These are phyloP conservation scores for Umbelopsis sp. DNA, from an alignment of 192 early-diverging fungal species.

Conservation along the genomic window DNA sequence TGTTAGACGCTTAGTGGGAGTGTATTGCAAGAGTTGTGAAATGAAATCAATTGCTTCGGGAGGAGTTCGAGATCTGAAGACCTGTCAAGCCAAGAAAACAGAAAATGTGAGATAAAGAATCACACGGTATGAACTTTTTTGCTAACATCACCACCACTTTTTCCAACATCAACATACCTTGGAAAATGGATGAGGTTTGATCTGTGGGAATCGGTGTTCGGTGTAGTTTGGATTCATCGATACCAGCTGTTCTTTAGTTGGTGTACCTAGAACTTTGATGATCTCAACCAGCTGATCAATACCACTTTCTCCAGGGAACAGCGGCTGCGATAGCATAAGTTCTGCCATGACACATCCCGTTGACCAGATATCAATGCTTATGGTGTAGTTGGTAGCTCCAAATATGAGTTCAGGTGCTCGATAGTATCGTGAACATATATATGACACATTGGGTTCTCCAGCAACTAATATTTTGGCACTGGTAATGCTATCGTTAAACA, in stretches of 20 bases:
- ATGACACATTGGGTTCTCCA: conserved; percentile 98
- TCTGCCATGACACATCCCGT: conserved; percentile 97
- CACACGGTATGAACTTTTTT: no score
- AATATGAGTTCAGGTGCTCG: conserved; percentile 97
- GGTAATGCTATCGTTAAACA: background rate
- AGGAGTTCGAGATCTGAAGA: conserved; percentile 82
- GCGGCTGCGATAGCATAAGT: conserved; percentile 88
- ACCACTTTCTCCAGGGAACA: conserved; percentile 97
- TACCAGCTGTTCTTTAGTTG: conserved; percentile 91
- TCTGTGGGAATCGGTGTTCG: conserved; percentile 97
- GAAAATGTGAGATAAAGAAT: background rate
- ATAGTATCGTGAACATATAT: conserved; percentile 98
- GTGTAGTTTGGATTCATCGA: conserved; percentile 98
- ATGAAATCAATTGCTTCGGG: conserved; percentile 89
- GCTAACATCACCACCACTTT: background rate
- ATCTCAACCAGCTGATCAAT: conserved; percentile 99
- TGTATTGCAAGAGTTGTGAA: conserved; percentile 85
- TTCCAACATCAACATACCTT: conserved; percentile 54
- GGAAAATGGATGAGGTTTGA: conserved; percentile 87
- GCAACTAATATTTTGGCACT: conserved; percentile 93
- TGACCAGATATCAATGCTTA: conserved; percentile 93
- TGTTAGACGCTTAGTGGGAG: conserved; percentile 77
- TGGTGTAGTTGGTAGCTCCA: conserved; percentile 91
- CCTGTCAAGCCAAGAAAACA: conserved; percentile 39
- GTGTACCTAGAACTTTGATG: conserved; percentile 98